Base-by-base conservation (phyloP, 2,329 filamentous ascomycete species). In the Colletotrichum echinochloae region DNA sequence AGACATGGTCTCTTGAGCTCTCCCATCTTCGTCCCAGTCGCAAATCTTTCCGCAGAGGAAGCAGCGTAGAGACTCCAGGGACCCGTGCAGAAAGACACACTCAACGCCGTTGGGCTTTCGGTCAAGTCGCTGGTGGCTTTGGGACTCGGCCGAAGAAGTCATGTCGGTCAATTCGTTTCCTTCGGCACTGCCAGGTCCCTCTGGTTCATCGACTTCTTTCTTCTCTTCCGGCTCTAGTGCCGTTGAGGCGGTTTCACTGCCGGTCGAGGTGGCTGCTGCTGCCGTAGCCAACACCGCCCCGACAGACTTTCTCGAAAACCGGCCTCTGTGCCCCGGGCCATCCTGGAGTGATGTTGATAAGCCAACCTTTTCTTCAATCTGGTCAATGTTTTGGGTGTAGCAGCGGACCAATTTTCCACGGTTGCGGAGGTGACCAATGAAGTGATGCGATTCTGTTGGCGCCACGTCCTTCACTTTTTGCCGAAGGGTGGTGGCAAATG, bases 311-410 rank as follows among this genome's bases (percentile, higher is more conserved):
- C 85, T 84, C 56, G 87, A 89, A 74, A 91, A 91, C 2, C 89
- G 83, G 14, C 87, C 85, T 49, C 87, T 85, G 74, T 85, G 89
- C 1, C 91, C 91, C 1, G 89, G 87, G 0, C 91, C 91, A 39
- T 87, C 83, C 14, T 83, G 81, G 11, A 93, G 82, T 64, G 90
- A 86, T 0, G 90, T 92, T 20, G 86, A 88, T 4, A 93, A 82
- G 4, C 91, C 91, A 52, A 92, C 90, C 66, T 91, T 89, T 75
- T 90, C 89, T 76, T 94, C 91, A 8, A 94, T 88, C 72, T 90
- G 89, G 74, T 94, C 91, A 73, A 94, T 93, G 73, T 93, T 94
- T 74, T 94, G 91, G 0, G 91, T 93, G 75, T 94, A 94, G 75
- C 91, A 92, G 48, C 91, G 84, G 39, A 92, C 89, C 6, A 94